Conservation (phyloP, 2,329 filamentous ascomycete species). For the Colletotrichum theobromicola region DNA sequence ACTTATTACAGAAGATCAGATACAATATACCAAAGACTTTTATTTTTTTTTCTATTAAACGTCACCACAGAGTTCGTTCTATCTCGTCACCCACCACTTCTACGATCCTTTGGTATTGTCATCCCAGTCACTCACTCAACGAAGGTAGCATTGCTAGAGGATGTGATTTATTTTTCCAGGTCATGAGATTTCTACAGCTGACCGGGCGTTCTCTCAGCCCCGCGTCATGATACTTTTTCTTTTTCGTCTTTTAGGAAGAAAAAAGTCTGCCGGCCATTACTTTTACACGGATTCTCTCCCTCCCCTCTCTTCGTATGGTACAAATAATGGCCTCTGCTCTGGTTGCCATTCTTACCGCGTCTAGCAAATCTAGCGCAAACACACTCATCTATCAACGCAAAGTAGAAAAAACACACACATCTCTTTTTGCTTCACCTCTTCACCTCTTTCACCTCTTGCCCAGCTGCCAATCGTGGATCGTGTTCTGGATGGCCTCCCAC, state of each 20-base stretch:
- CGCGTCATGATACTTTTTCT: not conserved
- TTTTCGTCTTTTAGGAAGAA: not conserved
- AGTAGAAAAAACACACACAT: too few species aligned
- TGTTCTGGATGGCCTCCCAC: conserved; percentile 90
- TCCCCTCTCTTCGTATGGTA: not conserved
- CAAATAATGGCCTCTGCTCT: not conserved
- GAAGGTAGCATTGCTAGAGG: not conserved
- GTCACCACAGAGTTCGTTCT: not conserved
- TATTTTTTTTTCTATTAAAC: not conserved
- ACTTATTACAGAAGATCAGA: not conserved
- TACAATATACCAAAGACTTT: conserved; percentile 5
- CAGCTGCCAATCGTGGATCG: conserved; percentile 83
- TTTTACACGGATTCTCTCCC: not conserved
- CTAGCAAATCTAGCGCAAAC: not conserved
- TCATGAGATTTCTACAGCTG: not conserved
- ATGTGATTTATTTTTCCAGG: not conserved
- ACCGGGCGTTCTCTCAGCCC: not conserved
- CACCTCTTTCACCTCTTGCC: conserved; percentile 55
- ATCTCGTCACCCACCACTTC: not conserved
- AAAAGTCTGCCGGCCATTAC: not conserved
- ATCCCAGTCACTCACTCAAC: not conserved
- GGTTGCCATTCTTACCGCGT: not conserved
- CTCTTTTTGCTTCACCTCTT: not conserved
- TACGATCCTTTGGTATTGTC: not conserved
- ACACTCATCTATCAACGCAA: not conserved